Evolutionary conservation across 1,284 basidiomycete genomes (phyloP).

Genomic region (Microbotryum lychnidis-dioicae): DNA sequence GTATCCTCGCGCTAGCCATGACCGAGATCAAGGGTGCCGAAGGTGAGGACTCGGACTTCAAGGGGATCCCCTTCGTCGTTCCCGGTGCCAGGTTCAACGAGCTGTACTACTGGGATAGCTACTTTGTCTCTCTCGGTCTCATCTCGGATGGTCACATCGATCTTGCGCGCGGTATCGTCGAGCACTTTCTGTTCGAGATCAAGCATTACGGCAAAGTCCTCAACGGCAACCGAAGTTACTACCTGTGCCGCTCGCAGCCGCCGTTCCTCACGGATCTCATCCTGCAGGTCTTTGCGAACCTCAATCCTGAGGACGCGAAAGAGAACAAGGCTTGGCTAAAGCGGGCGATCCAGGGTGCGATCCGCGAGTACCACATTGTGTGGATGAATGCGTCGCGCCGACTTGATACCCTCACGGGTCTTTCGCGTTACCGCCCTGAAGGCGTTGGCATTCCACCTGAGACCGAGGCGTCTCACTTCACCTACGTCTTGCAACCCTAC

Average conservation of each 20-base stretch:
- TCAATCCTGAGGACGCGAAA: constrained; percentile 72
- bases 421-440: constrained; percentile 86
- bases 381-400: constrained; percentile 84
- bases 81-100: constrained; percentile 97
- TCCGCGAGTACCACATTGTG: constrained; percentile 97
- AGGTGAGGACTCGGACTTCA: constrained; percentile 61
- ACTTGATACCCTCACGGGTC: constrained; percentile 82
- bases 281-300: constrained; percentile 91
- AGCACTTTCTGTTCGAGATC: constrained; percentile 99
- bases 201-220: constrained; percentile 43
- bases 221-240: constrained; percentile 53
- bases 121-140: constrained; percentile 87
- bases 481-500: constrained; percentile 89
- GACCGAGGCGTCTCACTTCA: constrained; percentile 96
- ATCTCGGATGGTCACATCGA: constrained; percentile 87
- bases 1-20: constrained; percentile 92
- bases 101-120: constrained; percentile 81
- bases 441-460: constrained; percentile 89
- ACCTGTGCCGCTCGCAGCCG: constrained; percentile 90
- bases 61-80: constrained; percentile 92
- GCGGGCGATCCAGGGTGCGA: constrained; percentile 86
- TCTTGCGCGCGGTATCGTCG: constrained; percentile 94
- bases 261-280: constrained; percentile 99
- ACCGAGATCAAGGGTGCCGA: constrained; percentile 64
- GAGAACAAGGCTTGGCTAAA: constrained; percentile 87